These are phyloP conservation scores for Pyronema domesticum DNA, from an alignment of 495 filamentous ascomycete genomes.

Conservation along the genomic window DNA sequence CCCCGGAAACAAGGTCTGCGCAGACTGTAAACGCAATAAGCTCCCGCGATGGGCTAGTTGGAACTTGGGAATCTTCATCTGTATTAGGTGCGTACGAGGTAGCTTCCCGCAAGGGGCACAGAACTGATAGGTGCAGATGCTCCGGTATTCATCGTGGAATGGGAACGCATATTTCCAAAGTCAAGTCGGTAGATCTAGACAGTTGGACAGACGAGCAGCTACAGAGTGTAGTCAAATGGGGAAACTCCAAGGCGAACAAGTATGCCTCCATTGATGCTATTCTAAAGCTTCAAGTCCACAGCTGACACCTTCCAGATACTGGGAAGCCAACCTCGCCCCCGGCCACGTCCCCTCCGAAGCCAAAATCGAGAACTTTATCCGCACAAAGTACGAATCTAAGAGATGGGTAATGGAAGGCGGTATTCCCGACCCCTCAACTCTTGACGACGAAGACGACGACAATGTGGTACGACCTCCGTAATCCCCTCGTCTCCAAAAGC, in stretches of 20 bases:
- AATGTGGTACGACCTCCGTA: conserved; percentile 36
- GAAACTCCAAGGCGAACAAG: conserved; percentile 88
- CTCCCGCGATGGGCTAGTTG: conserved; percentile 97
- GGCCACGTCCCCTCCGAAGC: conserved; percentile 93
- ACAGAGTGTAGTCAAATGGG: conserved; percentile 80
- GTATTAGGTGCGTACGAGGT: conserved; percentile 46
- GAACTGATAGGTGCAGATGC: conserved; percentile 33
- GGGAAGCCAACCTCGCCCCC: conserved; percentile 83
- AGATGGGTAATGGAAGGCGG: conserved; percentile 95
- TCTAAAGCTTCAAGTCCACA: not conserved
- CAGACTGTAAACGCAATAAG: conserved; percentile 97
- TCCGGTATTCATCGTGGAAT: conserved; percentile 96
- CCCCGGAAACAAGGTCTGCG: conserved; percentile 86
- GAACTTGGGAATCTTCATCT: conserved; percentile 91
- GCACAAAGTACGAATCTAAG: conserved; percentile 96
- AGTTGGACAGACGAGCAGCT: conserved; percentile 97
- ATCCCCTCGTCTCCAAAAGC: conserved; percentile 9
- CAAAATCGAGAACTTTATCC: conserved; percentile 99
- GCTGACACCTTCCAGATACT: conserved; percentile 42
- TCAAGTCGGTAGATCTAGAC: conserved; percentile 95
- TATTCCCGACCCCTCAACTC: conserved; percentile 76
- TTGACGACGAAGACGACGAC: conserved; percentile 75
- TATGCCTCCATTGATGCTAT: conserved; percentile 26
- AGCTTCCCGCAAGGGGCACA: not conserved
- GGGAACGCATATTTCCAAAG: conserved; percentile 94